Base-by-base conservation (phyloP, 2,329 filamentous ascomycete genomes). In the Colletotrichum destructivum region DNA sequence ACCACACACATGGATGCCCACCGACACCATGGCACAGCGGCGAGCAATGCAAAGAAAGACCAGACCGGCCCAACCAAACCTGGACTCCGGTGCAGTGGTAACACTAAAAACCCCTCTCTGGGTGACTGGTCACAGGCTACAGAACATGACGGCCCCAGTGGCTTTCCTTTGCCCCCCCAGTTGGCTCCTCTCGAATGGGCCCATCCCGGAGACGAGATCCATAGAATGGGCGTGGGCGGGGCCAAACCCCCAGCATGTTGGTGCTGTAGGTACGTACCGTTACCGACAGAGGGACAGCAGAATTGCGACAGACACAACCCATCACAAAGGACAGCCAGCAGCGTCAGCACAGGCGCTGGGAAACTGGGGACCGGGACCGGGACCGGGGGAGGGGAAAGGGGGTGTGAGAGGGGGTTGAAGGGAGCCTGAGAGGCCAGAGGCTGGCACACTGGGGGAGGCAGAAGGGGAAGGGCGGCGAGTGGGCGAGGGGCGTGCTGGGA, bases 71-170 rank as follows among this genome's bases (percentile, higher is more conserved):
- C 62, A 68, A 62, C 57, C 57, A 71, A 71, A 69, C 64, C 21
- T 63, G 65, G 52, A 63, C 57, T 63, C 64, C 67, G 66, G 55
- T 60, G 69, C 65, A 69, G 69, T 69, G 69, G 69, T 69, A 69
- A 52, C 69, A 71, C 69, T 63, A 62, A 60, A 64, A 71, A 69
- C 59, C 69, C 69, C 69, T 40, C 57, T 52, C 69, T 62, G 64
- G 52, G 64, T 57, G 65, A 71, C 31, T 62, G 57, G 44, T 68
- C 44, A 69, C 66, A 60, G 62, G 63, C 54, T 44, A 62, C 57
- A 71, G 69, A 26, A 26, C 69, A 63, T 57, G n/a, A 55, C 61
- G 67, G 55, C 62, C 38, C 67, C 49, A 47, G 47, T 62, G 62
- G 68, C 31, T 31, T 31, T 31, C 31, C 31, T 31, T 31, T 31